phyloP scores from a whole-genome alignment of 768 basidiomycete genomes.

The Amanita pseudoporphyria region DNA sequence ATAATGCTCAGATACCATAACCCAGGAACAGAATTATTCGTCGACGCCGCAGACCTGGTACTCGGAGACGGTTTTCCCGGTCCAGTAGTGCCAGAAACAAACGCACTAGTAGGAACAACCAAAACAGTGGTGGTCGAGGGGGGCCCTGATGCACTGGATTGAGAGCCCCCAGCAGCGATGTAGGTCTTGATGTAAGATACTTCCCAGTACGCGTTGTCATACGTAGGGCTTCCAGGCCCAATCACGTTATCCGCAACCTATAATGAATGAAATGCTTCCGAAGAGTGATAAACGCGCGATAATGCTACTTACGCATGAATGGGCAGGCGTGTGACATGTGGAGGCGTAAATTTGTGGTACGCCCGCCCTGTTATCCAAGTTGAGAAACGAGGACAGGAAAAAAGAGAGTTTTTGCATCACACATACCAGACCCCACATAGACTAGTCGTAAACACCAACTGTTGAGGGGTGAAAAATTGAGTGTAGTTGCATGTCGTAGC shows the following conservation, averaged over 20 bases:
- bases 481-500: constrained; percentile 41
- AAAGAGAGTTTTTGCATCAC: no score
- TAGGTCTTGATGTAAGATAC: constrained; percentile 52
- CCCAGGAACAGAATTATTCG: no score
- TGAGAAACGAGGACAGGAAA: neutral
- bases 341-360: constrained; percentile 28
- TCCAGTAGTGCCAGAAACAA: no score
- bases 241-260: constrained; percentile 35
- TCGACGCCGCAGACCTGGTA: no score
- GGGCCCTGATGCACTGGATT: constrained; percentile 7
- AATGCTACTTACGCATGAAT: constrained; percentile 24
- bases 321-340: constrained; percentile 31
- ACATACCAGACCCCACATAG: constrained; percentile 44
- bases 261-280: neutral
- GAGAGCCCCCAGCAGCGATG: constrained; percentile 22
- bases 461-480: constrained; percentile 52
- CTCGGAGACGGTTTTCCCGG: no score
- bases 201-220: constrained; percentile 49
- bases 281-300: no score
- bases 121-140: neutral
- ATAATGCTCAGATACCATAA: no score
- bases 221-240: constrained; percentile 34
- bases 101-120: neutral
- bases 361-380: constrained; percentile 27
- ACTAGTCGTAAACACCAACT: constrained; percentile 60